phyloP scores from a whole-genome alignment of 208 protist species.

The Leishmania martiniquensis region DNA sequence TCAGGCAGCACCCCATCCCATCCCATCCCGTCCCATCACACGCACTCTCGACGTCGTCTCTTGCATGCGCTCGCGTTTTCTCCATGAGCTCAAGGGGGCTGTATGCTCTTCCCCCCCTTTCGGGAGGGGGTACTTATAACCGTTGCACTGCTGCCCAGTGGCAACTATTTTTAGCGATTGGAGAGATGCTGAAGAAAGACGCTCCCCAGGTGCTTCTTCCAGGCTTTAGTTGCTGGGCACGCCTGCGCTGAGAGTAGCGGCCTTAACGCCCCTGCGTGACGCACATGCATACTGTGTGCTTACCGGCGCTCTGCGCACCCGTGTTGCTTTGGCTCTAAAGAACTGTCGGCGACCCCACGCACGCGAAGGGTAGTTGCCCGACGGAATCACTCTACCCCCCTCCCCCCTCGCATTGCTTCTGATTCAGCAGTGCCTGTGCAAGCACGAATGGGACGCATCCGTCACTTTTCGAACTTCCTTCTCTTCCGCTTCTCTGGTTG shows the following conservation, averaged over 20 bases:
- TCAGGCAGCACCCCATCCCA: not conserved
- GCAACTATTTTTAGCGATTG: not conserved
- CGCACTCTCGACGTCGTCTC: too few relatives aligned
- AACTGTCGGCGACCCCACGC: not conserved
- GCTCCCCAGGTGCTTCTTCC: not conserved
- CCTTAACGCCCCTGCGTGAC: not conserved
- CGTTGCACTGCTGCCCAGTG: too few relatives aligned
- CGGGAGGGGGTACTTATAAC: too few relatives aligned
- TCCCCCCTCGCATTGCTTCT: not conserved
- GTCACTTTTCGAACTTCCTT: not conserved
- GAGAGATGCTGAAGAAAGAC: not conserved
- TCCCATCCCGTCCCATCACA: not conserved
- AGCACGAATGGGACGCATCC: not conserved
- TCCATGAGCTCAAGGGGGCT: not conserved
- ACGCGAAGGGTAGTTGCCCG: not conserved
- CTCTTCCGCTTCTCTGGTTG: not conserved
- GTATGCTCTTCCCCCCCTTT: too few relatives aligned
- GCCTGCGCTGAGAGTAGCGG: not conserved
- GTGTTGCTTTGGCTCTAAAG: not conserved
- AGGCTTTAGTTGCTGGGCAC: not conserved
- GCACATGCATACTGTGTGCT: not conserved
- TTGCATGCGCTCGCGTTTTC: not conserved
- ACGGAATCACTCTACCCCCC: too few relatives aligned
- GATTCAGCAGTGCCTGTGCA: not conserved
- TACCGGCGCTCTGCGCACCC: not conserved